Evolutionary conservation across 2,329 filamentous ascomycete genomes (phyloP), one percentile per base, ranked within the genome.

Genomic region (Pseudopyrenochaeta lycopersici): DNA sequence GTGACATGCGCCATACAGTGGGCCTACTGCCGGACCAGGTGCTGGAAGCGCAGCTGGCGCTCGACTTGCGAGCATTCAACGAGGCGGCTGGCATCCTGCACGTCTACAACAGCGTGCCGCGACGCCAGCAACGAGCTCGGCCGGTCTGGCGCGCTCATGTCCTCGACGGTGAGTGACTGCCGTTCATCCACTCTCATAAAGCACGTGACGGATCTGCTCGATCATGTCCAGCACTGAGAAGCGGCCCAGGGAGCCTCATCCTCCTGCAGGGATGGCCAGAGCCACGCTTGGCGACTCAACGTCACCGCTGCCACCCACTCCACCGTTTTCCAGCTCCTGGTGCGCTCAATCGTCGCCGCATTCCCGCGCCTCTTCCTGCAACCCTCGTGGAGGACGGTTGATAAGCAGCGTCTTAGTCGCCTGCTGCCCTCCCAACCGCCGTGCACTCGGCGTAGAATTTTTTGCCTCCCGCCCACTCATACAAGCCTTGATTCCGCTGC

Each of bases 11-110:
- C 7, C 3, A 20, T 4, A 6, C 29, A 46, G 58, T 54, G 56
- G n/a, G 57, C 54, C 43, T 44, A 68, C 73, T 62, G 60, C 20
- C 71, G 64, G 30, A 76, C 70, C 17, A 75, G 56, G 40, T 65
- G 58, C 60, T 76, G 71, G 54, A 75, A 72, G 10, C 51, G 49
- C 15, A 62, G 57, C 57, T 73, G 70, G 35, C 70, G 46, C 36
- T 67, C 60, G 11, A 63, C 39, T 38, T 68, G 70, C 12, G 62
- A 55, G 53, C 62, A 71, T 47, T 75, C 72, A 18, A 74, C 9
- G 11, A 75, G 56, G 30, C 71, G 67, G n/a, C 35, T 36, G 5
- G 69, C 49, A 23, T 71, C 63, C 3, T 65, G 54, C 14, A 73
- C 64, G 35, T 68, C 62, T 18, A 70, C 42, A 7, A 67, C 49